Evolutionary conservation across 1,284 basidiomycete species (phyloP).

Genomic region (Fistulina hepatica): DNA sequence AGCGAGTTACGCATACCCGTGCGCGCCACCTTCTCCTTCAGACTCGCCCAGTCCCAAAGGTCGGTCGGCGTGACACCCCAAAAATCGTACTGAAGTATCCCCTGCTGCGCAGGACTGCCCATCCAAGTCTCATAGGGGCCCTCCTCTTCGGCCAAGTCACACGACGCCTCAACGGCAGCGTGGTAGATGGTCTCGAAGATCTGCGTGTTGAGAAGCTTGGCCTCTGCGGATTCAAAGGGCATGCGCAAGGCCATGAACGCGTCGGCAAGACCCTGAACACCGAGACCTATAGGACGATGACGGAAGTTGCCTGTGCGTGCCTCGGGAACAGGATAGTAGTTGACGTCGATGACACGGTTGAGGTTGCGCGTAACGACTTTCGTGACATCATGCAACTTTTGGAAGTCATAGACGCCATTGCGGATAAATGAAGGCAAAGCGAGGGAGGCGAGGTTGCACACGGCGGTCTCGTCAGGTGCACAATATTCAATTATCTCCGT

Average conservation of each 20-base stretch:
- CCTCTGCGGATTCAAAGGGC: conserved; percentile 89
- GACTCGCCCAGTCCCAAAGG: conserved; percentile 88
- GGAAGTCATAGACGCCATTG: conserved; percentile 78
- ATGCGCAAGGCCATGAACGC: conserved; percentile 96
- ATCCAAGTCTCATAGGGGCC: conserved; percentile 90
- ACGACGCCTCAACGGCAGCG: conserved; percentile 85
- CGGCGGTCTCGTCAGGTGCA: conserved; percentile 94
- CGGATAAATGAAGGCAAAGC: conserved; percentile 86
- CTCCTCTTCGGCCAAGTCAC: conserved; percentile 74
- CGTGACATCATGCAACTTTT: conserved; percentile 88
- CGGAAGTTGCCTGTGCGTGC: conserved; percentile 93
- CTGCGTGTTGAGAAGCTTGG: conserved; percentile 84
- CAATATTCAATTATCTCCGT: conserved; percentile 99
- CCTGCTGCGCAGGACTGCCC: conserved; percentile 84
- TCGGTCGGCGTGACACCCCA: conserved; percentile 92
- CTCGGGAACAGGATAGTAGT: conserved; percentile 90
- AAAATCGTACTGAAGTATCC: conserved; percentile 89
- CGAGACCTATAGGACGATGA: conserved; percentile 95
- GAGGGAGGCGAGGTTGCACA: conserved; percentile 97
- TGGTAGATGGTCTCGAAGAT: conserved; percentile 99
- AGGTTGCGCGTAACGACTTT: conserved; percentile 92
- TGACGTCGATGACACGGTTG: conserved; percentile 90
- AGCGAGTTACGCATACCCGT: conserved; percentile 90
- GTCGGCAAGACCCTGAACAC: conserved; percentile 97
- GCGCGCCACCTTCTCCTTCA: conserved; percentile 85